phyloP scores from a whole-genome alignment of 202 grass and related monocot species.

The Setaria italica region DNA sequence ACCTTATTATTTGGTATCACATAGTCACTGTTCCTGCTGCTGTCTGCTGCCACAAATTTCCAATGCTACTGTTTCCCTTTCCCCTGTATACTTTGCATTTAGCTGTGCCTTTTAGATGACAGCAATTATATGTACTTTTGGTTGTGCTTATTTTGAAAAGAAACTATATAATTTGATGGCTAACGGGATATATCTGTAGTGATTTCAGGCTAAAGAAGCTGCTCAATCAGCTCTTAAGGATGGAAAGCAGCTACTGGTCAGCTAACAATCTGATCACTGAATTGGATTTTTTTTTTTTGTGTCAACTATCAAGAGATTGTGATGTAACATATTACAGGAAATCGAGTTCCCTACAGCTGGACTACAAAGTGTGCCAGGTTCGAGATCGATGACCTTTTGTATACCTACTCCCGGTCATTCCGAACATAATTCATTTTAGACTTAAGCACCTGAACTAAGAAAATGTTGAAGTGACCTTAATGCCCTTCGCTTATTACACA shows the following conservation, averaged over 20 bases:
- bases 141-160: conserved; percentile 28
- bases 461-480: neutral
- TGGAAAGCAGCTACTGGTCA: conserved; percentile 87
- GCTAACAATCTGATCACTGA: conserved; percentile 22
- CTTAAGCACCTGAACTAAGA: conserved; percentile 1
- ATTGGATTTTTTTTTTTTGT: conserved; percentile 32
- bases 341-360: conserved; percentile 94
- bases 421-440: neutral
- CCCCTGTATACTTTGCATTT: conserved; percentile 20
- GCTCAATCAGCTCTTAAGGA: conserved; percentile 76
- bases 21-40: neutral
- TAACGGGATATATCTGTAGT: conserved; percentile 63
- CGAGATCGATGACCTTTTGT: conserved; percentile 29
- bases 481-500: conserved; percentile 1
- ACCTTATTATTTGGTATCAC: neutral
- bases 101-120: neutral
- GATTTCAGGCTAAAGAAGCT: conserved; percentile 92
- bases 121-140: conserved; percentile 18
- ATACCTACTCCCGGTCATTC: neutral
- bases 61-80: neutral
- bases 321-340: conserved; percentile 67
- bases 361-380: conserved; percentile 92
- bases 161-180: conserved; percentile 22
- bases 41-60: neutral
- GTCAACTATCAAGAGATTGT: conserved; percentile 25